A percentile compares a stretch with the other conserved stretches of the same genome.
phyloP scores from a whole-genome alignment of 306 rosid species.

The Geum urbanum region DNA sequence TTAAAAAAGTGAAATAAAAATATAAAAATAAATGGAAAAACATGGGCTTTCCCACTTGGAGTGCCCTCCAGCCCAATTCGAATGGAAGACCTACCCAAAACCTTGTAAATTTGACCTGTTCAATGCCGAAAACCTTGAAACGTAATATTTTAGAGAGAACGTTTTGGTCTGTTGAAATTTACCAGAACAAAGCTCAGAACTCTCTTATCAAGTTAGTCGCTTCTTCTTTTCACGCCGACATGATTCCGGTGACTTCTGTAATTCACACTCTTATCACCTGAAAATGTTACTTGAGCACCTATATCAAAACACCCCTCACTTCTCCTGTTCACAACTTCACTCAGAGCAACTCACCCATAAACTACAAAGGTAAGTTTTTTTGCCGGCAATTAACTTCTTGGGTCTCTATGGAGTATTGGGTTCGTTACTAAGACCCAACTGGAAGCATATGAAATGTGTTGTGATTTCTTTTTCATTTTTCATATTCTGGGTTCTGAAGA shows the following conservation, averaged over 20 bases:
- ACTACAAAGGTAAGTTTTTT: not conserved
- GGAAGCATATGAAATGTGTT: constrained; percentile 2
- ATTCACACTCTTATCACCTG: not conserved
- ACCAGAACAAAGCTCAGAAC: not conserved
- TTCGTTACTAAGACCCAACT: not conserved
- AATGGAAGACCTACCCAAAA: not conserved
- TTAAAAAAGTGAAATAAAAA: too few relatives aligned
- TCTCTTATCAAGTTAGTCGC: not conserved
- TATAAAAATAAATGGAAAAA: too few relatives aligned
- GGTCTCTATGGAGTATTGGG: too few relatives aligned
- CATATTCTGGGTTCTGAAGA: not conserved
- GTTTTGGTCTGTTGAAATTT: not conserved
- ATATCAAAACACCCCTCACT: not conserved
- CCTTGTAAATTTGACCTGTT: too few relatives aligned
- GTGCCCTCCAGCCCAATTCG: not conserved
- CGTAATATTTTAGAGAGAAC: too few relatives aligned
- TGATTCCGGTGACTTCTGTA: not conserved
- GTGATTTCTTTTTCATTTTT: not conserved
- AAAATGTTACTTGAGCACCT: not conserved
- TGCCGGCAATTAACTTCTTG: not conserved
- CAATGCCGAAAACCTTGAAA: not conserved
- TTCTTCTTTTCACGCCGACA: not conserved
- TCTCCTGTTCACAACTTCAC: not conserved
- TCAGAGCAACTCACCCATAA: not conserved
- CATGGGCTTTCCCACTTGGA: not conserved